Percentiles rank a stretch among this genome's conserved stretches.
phyloP scores from a whole-genome alignment of 164 flowering plant species.

The Cinnamomum chago region DNA sequence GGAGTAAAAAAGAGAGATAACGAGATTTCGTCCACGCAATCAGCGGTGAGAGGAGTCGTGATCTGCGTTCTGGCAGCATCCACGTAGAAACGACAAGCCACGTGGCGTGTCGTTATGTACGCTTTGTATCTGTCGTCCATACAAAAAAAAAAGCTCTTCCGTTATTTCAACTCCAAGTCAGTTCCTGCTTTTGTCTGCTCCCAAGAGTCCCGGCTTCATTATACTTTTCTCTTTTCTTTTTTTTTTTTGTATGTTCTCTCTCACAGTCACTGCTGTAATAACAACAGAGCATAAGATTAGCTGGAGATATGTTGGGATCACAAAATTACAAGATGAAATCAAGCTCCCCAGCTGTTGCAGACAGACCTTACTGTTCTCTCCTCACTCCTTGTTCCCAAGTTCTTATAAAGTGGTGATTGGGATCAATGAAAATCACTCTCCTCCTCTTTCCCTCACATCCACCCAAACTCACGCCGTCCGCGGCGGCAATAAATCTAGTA shows the following conservation, averaged over 20 bases:
- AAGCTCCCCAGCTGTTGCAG: neutral
- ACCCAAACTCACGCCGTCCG: too few species aligned
- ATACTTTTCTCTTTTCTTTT: too few species aligned
- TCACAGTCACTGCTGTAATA: neutral
- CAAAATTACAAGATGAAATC: neutral
- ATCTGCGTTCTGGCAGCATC: constrained; percentile 3
- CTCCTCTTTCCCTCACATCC: too few species aligned
- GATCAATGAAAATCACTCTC: too few species aligned
- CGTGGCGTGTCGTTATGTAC: constrained; percentile 37
- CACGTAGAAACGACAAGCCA: constrained; percentile 28
- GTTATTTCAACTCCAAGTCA: constrained; percentile 33
- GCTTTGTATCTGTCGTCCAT: constrained; percentile 20
- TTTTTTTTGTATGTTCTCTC: neutral
- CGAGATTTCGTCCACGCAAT: constrained; percentile 45
- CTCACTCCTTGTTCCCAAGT: too few species aligned
- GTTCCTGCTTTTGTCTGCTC: constrained; percentile 4
- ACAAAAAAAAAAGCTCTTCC: neutral
- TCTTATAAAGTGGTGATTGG: too few species aligned
- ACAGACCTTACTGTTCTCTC: neutral
- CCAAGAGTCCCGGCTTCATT: neutral
- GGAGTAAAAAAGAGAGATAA: neutral
- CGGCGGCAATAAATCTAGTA: too few species aligned
- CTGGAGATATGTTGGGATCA: neutral
- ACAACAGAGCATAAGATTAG: neutral
- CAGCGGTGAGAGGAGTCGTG: constrained; percentile 42